Evolutionary conservation across 805 yeast species (phyloP).

Genomic region (Candida lessepsii): DNA sequence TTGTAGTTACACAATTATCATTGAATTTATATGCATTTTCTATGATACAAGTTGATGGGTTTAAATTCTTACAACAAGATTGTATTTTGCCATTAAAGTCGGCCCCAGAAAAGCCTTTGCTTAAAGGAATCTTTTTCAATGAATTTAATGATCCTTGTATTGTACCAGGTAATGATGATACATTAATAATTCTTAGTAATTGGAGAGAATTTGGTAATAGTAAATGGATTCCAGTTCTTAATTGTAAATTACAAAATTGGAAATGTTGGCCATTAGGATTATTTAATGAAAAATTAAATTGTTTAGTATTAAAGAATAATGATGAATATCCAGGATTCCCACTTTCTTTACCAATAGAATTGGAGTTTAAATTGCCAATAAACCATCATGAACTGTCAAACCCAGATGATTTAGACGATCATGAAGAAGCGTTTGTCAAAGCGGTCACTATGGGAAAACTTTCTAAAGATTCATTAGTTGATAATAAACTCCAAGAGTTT

Average conservation of each 20-base stretch:
- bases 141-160: constrained; percentile 88
- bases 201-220: constrained; percentile 81
- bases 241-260: constrained; percentile 58
- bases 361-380: constrained; percentile 69
- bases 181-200: constrained; percentile 63
- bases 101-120: constrained; percentile 26
- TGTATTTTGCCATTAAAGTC: constrained; percentile 34
- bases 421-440: constrained; percentile 66
- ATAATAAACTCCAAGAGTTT: constrained; percentile 27
- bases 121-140: constrained; percentile 79
- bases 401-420: constrained; percentile 30
- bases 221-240: constrained; percentile 83
- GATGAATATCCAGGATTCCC: constrained; percentile 76
- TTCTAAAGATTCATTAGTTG: constrained; percentile 50
- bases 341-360: constrained; percentile 76
- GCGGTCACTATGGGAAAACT: constrained; percentile 61
- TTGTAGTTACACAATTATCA: constrained; percentile 44
- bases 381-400: constrained; percentile 25
- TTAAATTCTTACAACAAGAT: constrained; percentile 39
- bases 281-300: constrained; percentile 64
- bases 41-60: constrained; percentile 45
- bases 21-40: constrained; percentile 43
- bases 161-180: constrained; percentile 70
- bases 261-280: constrained; percentile 88
- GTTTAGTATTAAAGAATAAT: constrained; percentile 70